Base-by-base conservation (phyloP, 805 yeast species). In the Starmera pachycereana region DNA sequence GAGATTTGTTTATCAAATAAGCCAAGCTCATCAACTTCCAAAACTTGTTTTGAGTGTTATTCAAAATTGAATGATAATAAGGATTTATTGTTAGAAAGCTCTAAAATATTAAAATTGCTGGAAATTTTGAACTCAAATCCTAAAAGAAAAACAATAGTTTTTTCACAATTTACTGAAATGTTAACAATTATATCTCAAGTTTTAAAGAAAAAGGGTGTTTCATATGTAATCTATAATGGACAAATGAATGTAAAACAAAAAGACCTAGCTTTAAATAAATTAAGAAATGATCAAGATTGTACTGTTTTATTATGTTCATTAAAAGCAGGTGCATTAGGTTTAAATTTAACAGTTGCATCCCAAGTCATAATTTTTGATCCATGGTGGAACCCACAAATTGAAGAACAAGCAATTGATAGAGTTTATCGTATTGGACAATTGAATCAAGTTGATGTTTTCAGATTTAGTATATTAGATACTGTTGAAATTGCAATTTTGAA, bases 331-430 rank as follows among this genome's bases (percentile, higher is more conserved):
- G 96, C 96, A 2, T 95, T 87, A 5, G 97, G 97, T 0, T 66
- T 88, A 45, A 88, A 88, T 53, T 65, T 88, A 43, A 88, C 95
- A 0, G 74, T 78, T 38, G 95, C 96, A 0, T 80, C 84, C 0
- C 71, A 78, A 33, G 96, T 90, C 2, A 84, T 78, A 46, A 67
- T 88, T 67, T 80, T 85, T 84, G 96, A 89, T 51, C 96, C 96
- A 0, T 88, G 95, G 90, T 88, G 97, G 97, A 83, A 89, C 33
- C 92, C 85, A 32, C 87, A 94, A 35, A 75, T 81, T 41, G 95
- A 87, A 53, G 84, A 83, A 36, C 96, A 87, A 56, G 96, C 96
- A 0, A 81, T 87, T 40, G 95, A 87, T 60, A 62, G 97, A 50
- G 73, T 89, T n/a, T 95, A 89, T 55, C 70, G 97, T 46, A 83